These are phyloP conservation scores for Ophiosphaerella narmari DNA, from an alignment of 2,329 filamentous ascomycete species.

Conservation along the genomic window DNA sequence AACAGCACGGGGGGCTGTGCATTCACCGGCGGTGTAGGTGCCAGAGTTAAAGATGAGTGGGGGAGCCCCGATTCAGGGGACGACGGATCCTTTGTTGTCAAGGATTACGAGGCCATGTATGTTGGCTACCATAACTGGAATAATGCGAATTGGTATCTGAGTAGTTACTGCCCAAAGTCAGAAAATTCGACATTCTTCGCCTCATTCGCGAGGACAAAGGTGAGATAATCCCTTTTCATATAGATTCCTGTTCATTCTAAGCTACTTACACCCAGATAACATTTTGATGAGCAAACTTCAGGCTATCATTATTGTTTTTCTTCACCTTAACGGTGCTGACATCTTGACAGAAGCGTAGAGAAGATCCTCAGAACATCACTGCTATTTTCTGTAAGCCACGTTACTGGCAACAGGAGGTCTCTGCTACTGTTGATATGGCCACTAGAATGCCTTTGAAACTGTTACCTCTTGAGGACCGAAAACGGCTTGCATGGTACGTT, in stretches of 20 bases:
- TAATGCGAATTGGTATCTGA: slow-evolving; percentile 38
- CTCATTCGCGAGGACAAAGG: slow-evolving; percentile 9
- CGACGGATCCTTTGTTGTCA: slow-evolving; percentile 4
- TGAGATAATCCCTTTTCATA: neutral
- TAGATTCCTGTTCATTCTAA: no score
- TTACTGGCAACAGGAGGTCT: slow-evolving; percentile 55
- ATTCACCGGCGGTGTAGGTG: no score
- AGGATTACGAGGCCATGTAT: slow-evolving; percentile 46
- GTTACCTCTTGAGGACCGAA: slow-evolving; percentile 26
- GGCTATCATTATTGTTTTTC: no score
- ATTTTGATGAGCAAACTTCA: no score
- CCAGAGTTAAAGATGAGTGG: no score
- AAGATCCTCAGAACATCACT: slow-evolving; percentile 23
- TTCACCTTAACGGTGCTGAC: no score
- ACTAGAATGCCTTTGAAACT: slow-evolving; percentile 7
- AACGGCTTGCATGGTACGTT: slow-evolving; percentile 20
- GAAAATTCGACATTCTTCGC: slow-evolving; percentile 44
- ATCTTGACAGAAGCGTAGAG: slow-evolving; percentile 1
- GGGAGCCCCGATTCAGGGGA: slow-evolving; percentile 2
- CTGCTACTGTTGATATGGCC: slow-evolving; percentile 43
- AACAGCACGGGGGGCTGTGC: no score
- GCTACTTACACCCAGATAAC: no score
- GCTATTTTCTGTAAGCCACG: slow-evolving; percentile 25
- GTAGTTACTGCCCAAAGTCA: slow-evolving; percentile 34
- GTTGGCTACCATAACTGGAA: slow-evolving; percentile 50